Evolutionary conservation across 805 yeast species (phyloP).

Genomic region (Soucietia sequanensis): DNA sequence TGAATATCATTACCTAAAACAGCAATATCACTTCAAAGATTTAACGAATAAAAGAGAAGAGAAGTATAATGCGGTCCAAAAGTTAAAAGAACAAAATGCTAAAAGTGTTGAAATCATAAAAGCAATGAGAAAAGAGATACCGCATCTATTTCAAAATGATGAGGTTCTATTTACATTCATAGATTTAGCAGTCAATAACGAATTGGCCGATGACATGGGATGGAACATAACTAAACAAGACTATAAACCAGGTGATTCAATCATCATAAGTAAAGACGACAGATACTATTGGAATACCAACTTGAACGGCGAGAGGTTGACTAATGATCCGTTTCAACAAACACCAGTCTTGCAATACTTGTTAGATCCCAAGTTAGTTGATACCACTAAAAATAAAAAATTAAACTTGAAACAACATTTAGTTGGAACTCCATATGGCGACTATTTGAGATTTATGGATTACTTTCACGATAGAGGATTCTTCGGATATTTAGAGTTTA

Average conservation of each 20-base stretch:
- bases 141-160: constrained; percentile 44
- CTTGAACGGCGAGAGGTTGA: constrained; percentile 35
- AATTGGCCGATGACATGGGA: constrained; percentile 24
- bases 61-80: constrained; percentile 44
- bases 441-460: constrained; percentile 41
- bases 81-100: constrained; percentile 40
- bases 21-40: constrained; percentile 37
- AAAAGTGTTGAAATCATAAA: constrained; percentile 42
- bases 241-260: constrained; percentile 52
- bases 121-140: constrained; percentile 50
- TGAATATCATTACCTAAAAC: constrained; percentile 46
- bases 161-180: constrained; percentile 48
- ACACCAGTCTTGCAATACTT: constrained; percentile 38
- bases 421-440: constrained; percentile 45
- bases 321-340: constrained; percentile 28
- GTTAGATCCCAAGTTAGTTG: constrained; percentile 31
- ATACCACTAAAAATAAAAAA: constrained; percentile 5
- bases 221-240: constrained; percentile 38
- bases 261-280: constrained; percentile 50
- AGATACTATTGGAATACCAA: constrained; percentile 30
- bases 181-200: constrained; percentile 43
- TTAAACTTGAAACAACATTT: constrained; percentile 24
- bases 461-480: constrained; percentile 43
- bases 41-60: constrained; percentile 22
- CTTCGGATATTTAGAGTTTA: constrained; percentile 35